Evolutionary conservation across 2,329 filamentous ascomycete species (phyloP), one percentile per base, ranked within the genome.

Genomic region (Aspergillus fischeri): DNA sequence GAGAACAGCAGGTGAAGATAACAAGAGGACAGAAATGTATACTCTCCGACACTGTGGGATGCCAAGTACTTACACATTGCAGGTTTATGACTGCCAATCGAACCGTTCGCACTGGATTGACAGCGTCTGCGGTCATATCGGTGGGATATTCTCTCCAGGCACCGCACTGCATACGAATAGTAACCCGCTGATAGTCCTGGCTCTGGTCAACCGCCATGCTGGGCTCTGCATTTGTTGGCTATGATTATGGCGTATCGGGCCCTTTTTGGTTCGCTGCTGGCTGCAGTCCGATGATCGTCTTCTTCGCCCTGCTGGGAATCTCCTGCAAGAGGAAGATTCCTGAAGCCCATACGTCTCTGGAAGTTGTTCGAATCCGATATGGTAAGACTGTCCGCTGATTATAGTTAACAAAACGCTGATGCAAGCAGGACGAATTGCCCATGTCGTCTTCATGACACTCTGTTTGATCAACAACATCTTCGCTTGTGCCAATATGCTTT

Each of bases 231-330:
- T 71, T 82, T 2, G 79, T 83, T 0, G 81, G 81, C 0, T 83
- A 84, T 60, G 76, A 76, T 51, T 83, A 81, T 62, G 83, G 83
- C 0, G 72, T 84, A 1, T 78, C 81, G 1, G 81, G 81, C 0
- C 81, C 81, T 0, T 83, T 85, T 54, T 85, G 81, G 82, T 85
- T 81, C 57, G 81, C 81, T 2, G 81, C 81, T 49, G 82, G 81
- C 1, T 81, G 79, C 51, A 81, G 78, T 9, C 79, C 80, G 0
- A 82, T 82, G 79, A 83, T 84, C 47, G 79, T 81, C 0, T 82
- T 84, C 65, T 83, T 84, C 51, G 75, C 81, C 0, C 60, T 82
- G 0, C 67, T 82, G 1, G 80, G 79, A 0, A 81, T 83, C 10
- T 78, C 76, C 0, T 81, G 78, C 67, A 83, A 84, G 56, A 64